Evolutionary conservation across 2,329 filamentous ascomycete genomes (phyloP), one percentile per base, ranked within the genome.

Genomic region (Ophiostoma angusticollis): DNA sequence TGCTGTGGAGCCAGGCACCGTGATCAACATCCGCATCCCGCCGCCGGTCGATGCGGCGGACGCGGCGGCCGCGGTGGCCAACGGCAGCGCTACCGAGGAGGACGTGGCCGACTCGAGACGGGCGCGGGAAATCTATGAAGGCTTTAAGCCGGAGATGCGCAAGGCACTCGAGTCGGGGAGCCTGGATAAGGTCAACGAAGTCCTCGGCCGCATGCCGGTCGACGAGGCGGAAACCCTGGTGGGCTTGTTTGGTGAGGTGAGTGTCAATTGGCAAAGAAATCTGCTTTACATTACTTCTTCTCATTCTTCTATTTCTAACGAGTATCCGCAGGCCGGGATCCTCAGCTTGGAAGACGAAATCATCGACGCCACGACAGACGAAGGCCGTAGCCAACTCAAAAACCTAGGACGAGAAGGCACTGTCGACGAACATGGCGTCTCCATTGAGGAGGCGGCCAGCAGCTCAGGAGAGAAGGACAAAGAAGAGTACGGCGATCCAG

Each of bases 361-460:
- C 37, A 93, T 98, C 49, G 91, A 98, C 61, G 84, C 86, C 1
- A 98, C 86, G 32, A 93, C 89, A 3, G 80, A 86, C 54, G 79
- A 91, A 56, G 87, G 87, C 3, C 72, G 80, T 64, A 74, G 78
- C 56, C 78, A 78, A 54, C 67, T 89, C 50, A 80, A 82, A 61
- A 75, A 86, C 48, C 71, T 93, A 44, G 79, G 85, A 11, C 44
- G 43, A 4, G 39, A 43, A n/a, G 40, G 35, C 13, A 19, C 17
- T 29, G 37, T 37, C 6, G 45, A 42, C 14, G 36, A 42, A 17
- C 17, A 27, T 14, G 37, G 32, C 27, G 35, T 27, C 24, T 28
- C 19, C 0, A 34, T 27, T 3, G 16, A 22, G 8, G 30, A 21
- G 21, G 18, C 34, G 18, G 33, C 17, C 32, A 33, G 28, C 23